A percentile compares a stretch with the other conserved stretches of the same genome.
Conservation (phyloP, 164 flowering plant genomes). For the Berberis vulgaris region DNA sequence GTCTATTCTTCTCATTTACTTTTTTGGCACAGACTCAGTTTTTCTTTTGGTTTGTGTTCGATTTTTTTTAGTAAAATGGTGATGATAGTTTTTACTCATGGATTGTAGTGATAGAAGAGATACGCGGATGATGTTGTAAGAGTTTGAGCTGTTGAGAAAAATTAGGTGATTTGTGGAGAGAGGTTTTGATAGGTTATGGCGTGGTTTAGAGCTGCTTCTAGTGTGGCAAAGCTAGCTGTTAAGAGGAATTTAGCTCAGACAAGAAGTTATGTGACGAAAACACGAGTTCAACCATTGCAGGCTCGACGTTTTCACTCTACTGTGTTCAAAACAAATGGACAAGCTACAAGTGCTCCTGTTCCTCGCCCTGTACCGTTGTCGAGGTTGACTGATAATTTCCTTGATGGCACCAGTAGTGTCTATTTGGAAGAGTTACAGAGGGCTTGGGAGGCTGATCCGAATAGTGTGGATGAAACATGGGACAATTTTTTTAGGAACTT, state of each 20-base stretch:
- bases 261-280: not conserved
- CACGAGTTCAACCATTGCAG: not conserved
- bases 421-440: conserved; percentile 3
- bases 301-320: not conserved
- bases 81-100: no score
- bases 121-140: no score
- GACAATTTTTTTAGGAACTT: not conserved
- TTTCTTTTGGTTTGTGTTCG: no score
- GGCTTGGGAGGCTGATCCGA: conserved; percentile 1
- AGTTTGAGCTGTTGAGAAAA: no score
- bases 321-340: not conserved
- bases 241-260: not conserved
- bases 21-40: no score
- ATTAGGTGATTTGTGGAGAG: not conserved
- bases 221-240: not conserved
- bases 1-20: no score
- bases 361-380: not conserved
- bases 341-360: not conserved
- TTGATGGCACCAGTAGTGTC: conserved; percentile 1
- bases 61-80: no score
- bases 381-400: not conserved
- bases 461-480: not conserved
- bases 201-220: not conserved
- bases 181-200: not conserved
- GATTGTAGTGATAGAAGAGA: no score